Conservation (phyloP, 192 early-diverging fungal species). For the Globomyces pollinis-pini region DNA sequence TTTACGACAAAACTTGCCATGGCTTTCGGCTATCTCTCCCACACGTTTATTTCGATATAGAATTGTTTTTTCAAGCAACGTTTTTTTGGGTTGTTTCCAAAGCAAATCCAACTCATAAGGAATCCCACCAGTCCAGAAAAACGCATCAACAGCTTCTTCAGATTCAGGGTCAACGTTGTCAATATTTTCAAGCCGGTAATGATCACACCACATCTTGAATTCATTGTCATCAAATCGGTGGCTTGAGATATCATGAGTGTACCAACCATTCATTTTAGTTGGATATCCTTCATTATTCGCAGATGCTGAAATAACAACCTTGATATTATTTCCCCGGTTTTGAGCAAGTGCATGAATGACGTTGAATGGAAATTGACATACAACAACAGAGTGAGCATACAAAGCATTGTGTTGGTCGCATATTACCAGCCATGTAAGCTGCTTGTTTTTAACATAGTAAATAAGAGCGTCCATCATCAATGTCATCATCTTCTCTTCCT, state of each 20-base stretch:
- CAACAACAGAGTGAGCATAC: conserved; percentile 5
- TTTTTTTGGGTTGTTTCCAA: conserved; percentile 12
- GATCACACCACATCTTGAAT: conserved; percentile 11
- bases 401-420: conserved; percentile 15
- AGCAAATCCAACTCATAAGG: conserved; percentile 14
- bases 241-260: conserved; percentile 12
- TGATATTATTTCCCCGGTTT: conserved; percentile 13
- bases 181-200: conserved; percentile 8
- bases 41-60: conserved; percentile 10
- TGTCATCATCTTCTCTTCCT: neutral
- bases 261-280: conserved; percentile 7
- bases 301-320: conserved; percentile 15
- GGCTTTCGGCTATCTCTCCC: neutral
- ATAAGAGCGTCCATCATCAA: conserved; percentile 5
- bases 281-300: conserved; percentile 15
- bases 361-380: conserved; percentile 3
- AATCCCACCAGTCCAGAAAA: conserved; percentile 13
- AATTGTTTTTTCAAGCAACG: conserved; percentile 1
- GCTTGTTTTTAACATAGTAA: neutral
- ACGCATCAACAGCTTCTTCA: conserved; percentile 14
- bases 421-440: conserved; percentile 11
- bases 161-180: conserved; percentile 9
- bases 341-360: neutral
- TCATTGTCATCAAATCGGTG: conserved; percentile 15
- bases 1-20: conserved; percentile 11